phyloP scores from a whole-genome alignment of 2,329 filamentous ascomycete genomes.

The Ophiostoma populinum region DNA sequence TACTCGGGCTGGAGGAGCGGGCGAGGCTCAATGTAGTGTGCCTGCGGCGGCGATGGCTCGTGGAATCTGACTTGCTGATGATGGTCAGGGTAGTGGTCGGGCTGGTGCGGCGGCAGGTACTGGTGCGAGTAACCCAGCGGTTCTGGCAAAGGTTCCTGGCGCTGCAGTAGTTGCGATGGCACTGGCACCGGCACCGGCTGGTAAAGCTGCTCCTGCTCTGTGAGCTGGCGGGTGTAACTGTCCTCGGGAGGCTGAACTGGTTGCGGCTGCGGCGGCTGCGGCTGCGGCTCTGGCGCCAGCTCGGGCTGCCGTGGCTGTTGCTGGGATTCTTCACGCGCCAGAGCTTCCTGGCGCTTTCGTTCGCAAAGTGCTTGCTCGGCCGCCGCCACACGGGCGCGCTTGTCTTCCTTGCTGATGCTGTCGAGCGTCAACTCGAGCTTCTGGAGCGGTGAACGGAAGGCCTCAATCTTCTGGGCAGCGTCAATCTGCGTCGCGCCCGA shows the following conservation, averaged over 20 bases:
- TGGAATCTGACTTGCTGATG: constrained; percentile 18
- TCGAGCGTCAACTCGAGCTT: constrained; percentile 80
- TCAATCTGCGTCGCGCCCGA: constrained; percentile 18
- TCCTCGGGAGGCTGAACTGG: too few relatives aligned
- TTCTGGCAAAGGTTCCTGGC: background rate
- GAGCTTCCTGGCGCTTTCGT: constrained; percentile 24
- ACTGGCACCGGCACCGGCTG: background rate
- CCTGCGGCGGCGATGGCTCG: constrained; percentile 13
- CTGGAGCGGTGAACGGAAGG: constrained; percentile 79
- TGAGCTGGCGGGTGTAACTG: too few relatives aligned
- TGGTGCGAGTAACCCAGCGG: too few relatives aligned
- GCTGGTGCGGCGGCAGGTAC: constrained; percentile 7
- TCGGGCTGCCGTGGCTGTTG: constrained; percentile 3
- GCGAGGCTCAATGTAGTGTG: constrained; percentile 14
- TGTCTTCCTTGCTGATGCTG: constrained; percentile 91
- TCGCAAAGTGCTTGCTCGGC: constrained; percentile 61
- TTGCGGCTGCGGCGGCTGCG: background rate
- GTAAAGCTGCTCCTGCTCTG: background rate
- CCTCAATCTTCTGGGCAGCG: constrained; percentile 47
- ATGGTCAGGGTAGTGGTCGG: constrained; percentile 4
- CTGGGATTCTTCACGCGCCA: background rate
- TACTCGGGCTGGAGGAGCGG: constrained; percentile 11
- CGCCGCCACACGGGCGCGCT: constrained; percentile 67
- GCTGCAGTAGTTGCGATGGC: background rate
- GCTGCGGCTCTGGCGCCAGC: too few relatives aligned